These are phyloP conservation scores for Pythium dissimile DNA, from an alignment of 352 stramenopile genomes.

Conservation along the genomic window DNA sequence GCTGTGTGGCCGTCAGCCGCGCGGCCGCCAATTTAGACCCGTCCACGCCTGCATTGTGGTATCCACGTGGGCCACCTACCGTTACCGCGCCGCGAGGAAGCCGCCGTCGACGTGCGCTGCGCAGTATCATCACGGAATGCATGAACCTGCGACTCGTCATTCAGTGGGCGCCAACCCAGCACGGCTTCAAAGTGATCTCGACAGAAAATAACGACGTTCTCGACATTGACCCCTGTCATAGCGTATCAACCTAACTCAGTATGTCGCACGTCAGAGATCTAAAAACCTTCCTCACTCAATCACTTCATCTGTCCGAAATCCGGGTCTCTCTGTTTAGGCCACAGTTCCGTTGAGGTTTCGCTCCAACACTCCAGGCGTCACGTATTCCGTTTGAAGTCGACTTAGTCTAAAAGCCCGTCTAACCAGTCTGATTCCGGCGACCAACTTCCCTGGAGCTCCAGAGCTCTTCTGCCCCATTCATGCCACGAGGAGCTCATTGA, in stretches of 20 bases:
- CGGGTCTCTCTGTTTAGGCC: not conserved
- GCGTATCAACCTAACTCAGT: not conserved
- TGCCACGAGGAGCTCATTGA: not conserved
- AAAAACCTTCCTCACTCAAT: too few species aligned
- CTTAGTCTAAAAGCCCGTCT: not conserved
- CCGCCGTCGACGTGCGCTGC: not conserved
- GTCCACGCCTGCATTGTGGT: too few species aligned
- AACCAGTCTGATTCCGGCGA: too few species aligned
- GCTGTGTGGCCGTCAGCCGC: not conserved
- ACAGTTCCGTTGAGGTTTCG: not conserved
- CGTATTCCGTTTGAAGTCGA: not conserved
- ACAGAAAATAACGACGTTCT: constrained; percentile 13
- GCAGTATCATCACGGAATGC: not conserved
- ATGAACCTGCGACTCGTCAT: not conserved
- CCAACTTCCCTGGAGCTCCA: too few species aligned
- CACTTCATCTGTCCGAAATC: not conserved
- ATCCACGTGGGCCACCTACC: too few species aligned
- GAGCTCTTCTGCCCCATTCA: too few species aligned
- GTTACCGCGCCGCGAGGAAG: not conserved
- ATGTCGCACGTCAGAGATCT: too few species aligned
- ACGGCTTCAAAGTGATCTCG: constrained; percentile 17
- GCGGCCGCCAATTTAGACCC: not conserved
- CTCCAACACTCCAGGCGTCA: not conserved
- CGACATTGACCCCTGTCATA: not conserved
- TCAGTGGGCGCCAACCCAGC: too few species aligned